Conservation (phyloP, 2,329 filamentous ascomycete species). For the Diaporthe helianthi region DNA sequence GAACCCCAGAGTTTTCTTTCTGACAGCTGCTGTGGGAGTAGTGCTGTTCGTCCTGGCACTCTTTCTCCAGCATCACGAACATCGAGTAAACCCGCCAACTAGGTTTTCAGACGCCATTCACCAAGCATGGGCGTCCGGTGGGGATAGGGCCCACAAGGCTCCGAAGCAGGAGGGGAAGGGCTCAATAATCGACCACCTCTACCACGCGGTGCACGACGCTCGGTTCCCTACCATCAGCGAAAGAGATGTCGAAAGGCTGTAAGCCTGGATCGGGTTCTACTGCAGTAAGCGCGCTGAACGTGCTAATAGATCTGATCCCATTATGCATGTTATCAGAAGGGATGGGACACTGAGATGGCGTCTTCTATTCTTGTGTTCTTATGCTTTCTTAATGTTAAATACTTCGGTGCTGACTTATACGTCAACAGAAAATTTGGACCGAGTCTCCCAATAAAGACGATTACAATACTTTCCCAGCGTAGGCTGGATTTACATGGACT, state of each 20-base stretch:
- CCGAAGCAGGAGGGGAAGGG: conserved; percentile 47
- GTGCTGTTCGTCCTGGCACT: not conserved
- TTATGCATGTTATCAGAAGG: not conserved
- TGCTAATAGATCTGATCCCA: too few relatives aligned
- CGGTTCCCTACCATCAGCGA: conserved; percentile 45
- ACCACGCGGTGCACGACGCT: conserved; percentile 43
- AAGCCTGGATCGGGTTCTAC: conserved; percentile 52
- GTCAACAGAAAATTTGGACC: conserved; percentile 42
- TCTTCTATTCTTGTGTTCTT: not conserved
- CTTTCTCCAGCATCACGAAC: not conserved
- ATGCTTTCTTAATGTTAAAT: too few relatives aligned
- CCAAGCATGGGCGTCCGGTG: not conserved
- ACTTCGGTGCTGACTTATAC: not conserved
- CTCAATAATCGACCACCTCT: conserved; percentile 46
- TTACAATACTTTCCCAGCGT: too few relatives aligned
- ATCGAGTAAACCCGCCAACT: not conserved
- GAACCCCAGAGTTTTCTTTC: not conserved
- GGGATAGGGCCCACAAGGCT: conserved; percentile 40
- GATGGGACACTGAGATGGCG: too few relatives aligned
- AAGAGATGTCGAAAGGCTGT: conserved; percentile 47
- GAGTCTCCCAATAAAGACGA: conserved; percentile 44
- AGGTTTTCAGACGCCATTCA: not conserved
- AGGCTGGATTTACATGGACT: too few relatives aligned
- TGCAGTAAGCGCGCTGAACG: conserved; percentile 38
- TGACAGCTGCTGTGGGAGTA: not conserved